Evolutionary conservation across 2,329 filamentous ascomycete species (phyloP).

Genomic region (Ophioceras dolichostomum): DNA sequence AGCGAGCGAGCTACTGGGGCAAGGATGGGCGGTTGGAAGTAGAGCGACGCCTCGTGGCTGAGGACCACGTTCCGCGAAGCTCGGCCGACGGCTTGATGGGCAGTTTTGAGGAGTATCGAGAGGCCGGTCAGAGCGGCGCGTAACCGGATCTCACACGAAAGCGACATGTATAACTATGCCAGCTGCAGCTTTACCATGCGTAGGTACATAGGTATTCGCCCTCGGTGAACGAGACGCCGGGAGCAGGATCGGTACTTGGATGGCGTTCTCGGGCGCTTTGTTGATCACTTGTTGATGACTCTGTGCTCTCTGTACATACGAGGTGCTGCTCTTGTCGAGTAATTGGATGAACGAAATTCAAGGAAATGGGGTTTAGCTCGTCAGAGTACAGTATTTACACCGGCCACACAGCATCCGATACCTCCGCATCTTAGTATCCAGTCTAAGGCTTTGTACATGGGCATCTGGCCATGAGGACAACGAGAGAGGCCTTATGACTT

Average conservation of each 20-base stretch:
- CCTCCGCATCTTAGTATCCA: conserved; percentile 1
- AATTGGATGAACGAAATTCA: background rate
- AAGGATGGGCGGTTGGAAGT: conserved; percentile 60
- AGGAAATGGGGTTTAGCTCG: conserved; percentile 14
- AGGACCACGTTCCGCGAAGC: conserved; percentile 26
- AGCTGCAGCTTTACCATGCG: background rate
- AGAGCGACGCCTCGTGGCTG: conserved; percentile 54
- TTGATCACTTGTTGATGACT: too few relatives aligned
- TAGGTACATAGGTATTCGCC: background rate
- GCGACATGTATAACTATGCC: background rate
- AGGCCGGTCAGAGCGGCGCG: conserved; percentile 35
- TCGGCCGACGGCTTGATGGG: conserved; percentile 9
- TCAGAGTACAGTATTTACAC: conserved; percentile 22
- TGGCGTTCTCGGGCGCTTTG: too few relatives aligned
- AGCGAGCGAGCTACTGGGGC: conserved; percentile 50
- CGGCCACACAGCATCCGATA: conserved; percentile 3
- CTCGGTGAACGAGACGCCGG: too few relatives aligned
- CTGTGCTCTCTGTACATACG: too few relatives aligned
- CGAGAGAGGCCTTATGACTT: conserved; percentile 24
- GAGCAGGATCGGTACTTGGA: too few relatives aligned
- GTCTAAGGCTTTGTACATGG: conserved; percentile 8
- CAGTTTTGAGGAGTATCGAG: conserved; percentile 28
- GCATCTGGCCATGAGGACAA: conserved; percentile 7
- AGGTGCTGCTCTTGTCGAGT: too few relatives aligned
- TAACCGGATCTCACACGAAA: too few relatives aligned